Base-by-base conservation (phyloP, 371 early-diverging fungal species). In the Lichtheimia ornata region DNA sequence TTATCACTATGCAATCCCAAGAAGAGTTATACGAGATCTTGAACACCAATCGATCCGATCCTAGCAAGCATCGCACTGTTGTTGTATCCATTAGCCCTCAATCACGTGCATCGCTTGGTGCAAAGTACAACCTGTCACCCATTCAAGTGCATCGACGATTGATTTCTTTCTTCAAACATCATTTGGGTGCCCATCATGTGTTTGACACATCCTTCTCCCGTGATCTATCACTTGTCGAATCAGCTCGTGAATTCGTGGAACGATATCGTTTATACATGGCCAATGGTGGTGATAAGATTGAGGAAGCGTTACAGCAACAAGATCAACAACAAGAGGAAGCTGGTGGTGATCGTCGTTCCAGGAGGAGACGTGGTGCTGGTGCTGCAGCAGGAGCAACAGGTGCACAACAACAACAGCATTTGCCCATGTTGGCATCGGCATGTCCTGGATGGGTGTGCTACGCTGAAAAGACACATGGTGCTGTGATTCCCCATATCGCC, bases 361-460 rank as follows among this genome's bases (percentile, higher is more conserved):
- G 71, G 27, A 61, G 71, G 62, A 65, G 63, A 54, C 61, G 59
- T 18, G 58, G 27, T 13, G 63, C 60, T 17, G 53, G 68, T 52
- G 58, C 74, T 11, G 61, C 24, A 11, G 41, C 24, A 47, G 28
- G 62, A 24, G 61, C 40, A 7, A 28, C 35, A 35, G 11, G 18
- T 45, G 67, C 27, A 3, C 67, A 71, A 47, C 73, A 56, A 18
- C 59, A 66, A 20, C 64, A 70, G 40, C 25, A 67, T 53, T 44
- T 91, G 50, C 93, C 93, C 2, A 87, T 95, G 85, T 72, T 95
- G 5, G 89, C 94, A 0, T 87, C 88, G 24, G 85, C 93, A 41
- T 95, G 95, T 62, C 94, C 95, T 44, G 97, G 96, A 3, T 97
- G 96, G 96, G 93, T 98, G 12, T 98, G 97, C 76, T 97, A 97